Conservation (phyloP, 139 green algal species). For the Coelastrella sp. region DNA sequence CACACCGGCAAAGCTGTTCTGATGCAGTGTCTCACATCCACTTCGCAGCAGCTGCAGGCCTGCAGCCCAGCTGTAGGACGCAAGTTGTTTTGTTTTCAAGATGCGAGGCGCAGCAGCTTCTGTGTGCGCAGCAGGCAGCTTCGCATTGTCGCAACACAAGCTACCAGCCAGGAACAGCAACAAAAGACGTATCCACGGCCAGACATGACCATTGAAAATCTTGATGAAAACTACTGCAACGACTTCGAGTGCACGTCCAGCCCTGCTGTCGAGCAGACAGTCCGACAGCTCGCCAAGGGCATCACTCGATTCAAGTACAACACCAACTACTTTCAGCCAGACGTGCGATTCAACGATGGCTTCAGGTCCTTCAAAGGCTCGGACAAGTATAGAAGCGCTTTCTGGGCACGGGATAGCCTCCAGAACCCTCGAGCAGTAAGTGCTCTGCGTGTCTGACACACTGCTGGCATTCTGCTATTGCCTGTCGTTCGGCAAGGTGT, state of each 20-base stretch:
- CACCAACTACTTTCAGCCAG: constrained; percentile 42
- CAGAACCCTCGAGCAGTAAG: constrained; percentile 39
- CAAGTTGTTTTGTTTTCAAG: background rate
- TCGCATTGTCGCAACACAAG: background rate
- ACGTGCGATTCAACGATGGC: constrained; percentile 55
- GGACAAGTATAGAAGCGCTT: constrained; percentile 56
- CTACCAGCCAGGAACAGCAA: background rate
- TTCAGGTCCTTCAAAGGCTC: constrained; percentile 68
- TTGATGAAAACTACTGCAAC: constrained; percentile 69
- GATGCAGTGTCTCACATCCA: background rate
- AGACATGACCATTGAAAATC: constrained; percentile 1
- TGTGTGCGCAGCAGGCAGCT: background rate
- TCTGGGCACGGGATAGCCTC: constrained; percentile 59
- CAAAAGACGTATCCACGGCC: constrained; percentile 2
- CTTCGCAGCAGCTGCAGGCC: background rate
- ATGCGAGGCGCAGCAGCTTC: background rate
- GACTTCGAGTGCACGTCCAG: constrained; percentile 81
- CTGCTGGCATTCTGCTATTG: background rate
- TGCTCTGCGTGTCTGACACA: no score
- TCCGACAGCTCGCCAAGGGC: constrained; percentile 68
- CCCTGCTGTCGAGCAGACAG: constrained; percentile 75
- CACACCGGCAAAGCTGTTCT: no score
- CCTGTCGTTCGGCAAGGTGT: no score
- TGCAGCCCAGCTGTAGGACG: background rate
- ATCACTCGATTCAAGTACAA: constrained; percentile 44